These are phyloP conservation scores for Cyclotella cryptica DNA, from an alignment of 108 stramenopile species.

Conservation along the genomic window DNA sequence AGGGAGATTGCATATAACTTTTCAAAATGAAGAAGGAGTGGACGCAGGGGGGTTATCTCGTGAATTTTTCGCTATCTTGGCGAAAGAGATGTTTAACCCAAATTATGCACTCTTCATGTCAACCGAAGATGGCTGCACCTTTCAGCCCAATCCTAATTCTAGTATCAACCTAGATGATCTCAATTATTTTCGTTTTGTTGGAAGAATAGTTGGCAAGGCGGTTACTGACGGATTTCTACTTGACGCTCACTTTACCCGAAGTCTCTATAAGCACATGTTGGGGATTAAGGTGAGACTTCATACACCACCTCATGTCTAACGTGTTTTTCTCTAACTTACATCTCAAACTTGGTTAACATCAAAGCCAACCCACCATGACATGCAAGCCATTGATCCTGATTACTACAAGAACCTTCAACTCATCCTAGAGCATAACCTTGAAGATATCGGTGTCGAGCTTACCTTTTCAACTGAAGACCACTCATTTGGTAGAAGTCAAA, in stretches of 20 bases:
- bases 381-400: conserved; percentile 98
- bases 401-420: conserved; percentile 97
- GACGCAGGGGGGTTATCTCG: conserved; percentile 98
- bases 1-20: conserved; percentile 94
- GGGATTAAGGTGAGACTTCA: conserved; percentile 71
- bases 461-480: conserved; percentile 92
- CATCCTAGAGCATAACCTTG: conserved; percentile 92
- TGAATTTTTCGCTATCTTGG: conserved; percentile 97
- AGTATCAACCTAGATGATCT: conserved; percentile 95
- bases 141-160: conserved; percentile 97
- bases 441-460: conserved; percentile 93
- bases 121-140: conserved; percentile 96
- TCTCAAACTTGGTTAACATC: not conserved
- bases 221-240: conserved; percentile 96
- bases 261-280: conserved; percentile 99
- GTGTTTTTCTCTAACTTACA: not conserved
- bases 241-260: conserved; percentile 98
- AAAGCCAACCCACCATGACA: conserved; percentile 91
- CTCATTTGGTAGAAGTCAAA: conserved; percentile 82
- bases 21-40: conserved; percentile 96
- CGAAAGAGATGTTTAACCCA: conserved; percentile 98
- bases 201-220: conserved; percentile 98
- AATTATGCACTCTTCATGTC: conserved; percentile 97
- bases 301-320: not conserved
- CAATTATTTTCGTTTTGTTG: conserved; percentile 96